phyloP scores from a whole-genome alignment of 306 rosid species.

The Trichosanthes cucumerina region DNA sequence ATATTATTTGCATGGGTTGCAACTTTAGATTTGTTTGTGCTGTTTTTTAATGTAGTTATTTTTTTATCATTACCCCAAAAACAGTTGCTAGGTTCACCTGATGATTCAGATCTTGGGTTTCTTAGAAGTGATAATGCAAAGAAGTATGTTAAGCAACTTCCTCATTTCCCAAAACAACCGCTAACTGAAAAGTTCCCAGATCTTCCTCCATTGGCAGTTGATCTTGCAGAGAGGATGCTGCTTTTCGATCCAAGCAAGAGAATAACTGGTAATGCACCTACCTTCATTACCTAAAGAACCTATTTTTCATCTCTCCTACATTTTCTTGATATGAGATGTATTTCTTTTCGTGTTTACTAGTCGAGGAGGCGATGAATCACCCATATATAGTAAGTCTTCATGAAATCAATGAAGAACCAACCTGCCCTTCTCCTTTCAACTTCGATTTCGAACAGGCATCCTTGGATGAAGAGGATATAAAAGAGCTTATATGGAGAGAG shows the following conservation, averaged over 20 bases:
- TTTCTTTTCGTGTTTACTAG: conserved; percentile 24
- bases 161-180: conserved; percentile 52
- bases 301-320: not conserved
- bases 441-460: conserved; percentile 75
- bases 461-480: conserved; percentile 81
- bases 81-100: conserved; percentile 86
- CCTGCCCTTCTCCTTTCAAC: conserved; percentile 61
- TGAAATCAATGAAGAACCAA: conserved; percentile 95
- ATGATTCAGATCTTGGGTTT: conserved; percentile 83
- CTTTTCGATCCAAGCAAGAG: conserved; percentile 85
- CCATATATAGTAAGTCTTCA: conserved; percentile 83
- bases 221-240: conserved; percentile 89
- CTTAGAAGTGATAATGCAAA: conserved; percentile 87
- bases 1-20: not conserved
- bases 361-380: conserved; percentile 86
- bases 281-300: not conserved
- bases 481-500: conserved; percentile 86
- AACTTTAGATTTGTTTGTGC: not conserved
- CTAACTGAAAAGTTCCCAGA: conserved; percentile 55
- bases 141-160: conserved; percentile 91
- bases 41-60: not conserved
- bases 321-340: conserved; percentile 6
- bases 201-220: conserved; percentile 57
- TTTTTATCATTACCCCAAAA: conserved; percentile 4
- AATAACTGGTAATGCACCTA: conserved; percentile 57